Base-by-base conservation (phyloP, 2,329 filamentous ascomycete species). In the Hypoxylon sp. region DNA sequence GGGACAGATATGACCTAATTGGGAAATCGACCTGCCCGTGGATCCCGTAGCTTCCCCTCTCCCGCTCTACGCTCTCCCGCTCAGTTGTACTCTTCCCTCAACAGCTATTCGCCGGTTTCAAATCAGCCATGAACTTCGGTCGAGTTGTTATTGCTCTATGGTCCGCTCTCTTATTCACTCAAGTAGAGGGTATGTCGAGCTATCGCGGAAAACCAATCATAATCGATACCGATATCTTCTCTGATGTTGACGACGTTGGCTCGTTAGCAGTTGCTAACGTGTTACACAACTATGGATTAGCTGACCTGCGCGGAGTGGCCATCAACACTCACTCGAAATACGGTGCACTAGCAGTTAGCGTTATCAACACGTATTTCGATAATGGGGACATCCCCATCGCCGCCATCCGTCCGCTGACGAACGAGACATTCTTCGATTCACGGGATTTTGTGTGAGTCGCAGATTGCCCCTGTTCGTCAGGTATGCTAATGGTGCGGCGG, bases 361-460 rank as follows among this genome's bases (percentile, higher is more conserved):
- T 80, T 46, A 80, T 81, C 68, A 77, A 80, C 38, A 78, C 77
- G 3, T 77, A 84, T 70, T 85, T 82, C 53, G 80, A 80, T 10
- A 77, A 79, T 19, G 43, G 61, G 0, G 36, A 75, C 9, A 69
- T 79, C 0, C 80, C 82, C 0, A 77, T 85, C 6, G 82, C 81
- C 2, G 73, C 81, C 1, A 70, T 68, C 0, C 77, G 80, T 0
- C 83, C 83, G 0, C 70, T 84, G 23, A 80, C 76, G 0, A 77
- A 84, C 68, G 75, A 73, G 5, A 81, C 79, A 2, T 86, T 84
- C 66, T 80, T 85, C 65, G 83, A 85, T 68, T 72, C 70, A 5
- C 80, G 75, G 68, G 69, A 58, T 1, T 84, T 76, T 57, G 73
- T 76, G 51, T 70, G 36, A 58, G 52, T 56, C 3, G 4, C 11